Conservation (phyloP, 805 yeast species). For the Metschnikowia amazonensis region DNA sequence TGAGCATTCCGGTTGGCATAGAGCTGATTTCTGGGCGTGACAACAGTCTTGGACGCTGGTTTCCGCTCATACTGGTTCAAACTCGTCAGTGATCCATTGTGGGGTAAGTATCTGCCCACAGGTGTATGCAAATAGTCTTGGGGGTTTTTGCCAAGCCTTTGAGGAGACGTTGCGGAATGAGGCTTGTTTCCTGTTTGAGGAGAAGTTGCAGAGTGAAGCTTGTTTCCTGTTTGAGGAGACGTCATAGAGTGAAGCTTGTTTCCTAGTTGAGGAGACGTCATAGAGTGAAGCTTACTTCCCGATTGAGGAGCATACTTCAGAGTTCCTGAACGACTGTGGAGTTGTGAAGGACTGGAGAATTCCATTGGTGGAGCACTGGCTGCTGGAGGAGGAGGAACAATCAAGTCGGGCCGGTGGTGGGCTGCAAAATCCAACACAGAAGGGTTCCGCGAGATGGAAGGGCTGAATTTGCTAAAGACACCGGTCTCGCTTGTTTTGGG, state of each 20-base stretch:
- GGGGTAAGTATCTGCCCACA: conserved; percentile 7
- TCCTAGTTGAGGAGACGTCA: conserved; percentile 4
- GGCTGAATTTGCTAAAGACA: conserved; percentile 68
- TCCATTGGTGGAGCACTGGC: conserved; percentile 11
- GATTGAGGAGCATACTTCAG: conserved; percentile 11
- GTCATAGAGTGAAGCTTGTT: not conserved
- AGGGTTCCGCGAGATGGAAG: conserved; percentile 57
- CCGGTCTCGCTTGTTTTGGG: conserved; percentile 44
- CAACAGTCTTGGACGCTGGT: conserved; percentile 1
- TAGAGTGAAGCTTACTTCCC: not conserved
- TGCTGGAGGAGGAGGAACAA: conserved; percentile 6
- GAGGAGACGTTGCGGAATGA: conserved; percentile 2
- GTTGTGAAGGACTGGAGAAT: conserved; percentile 13
- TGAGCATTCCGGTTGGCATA: conserved; percentile 15
- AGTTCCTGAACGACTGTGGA: conserved; percentile 3
- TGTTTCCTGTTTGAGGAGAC: conserved; percentile 4
- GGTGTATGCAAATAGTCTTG: conserved; percentile 1
- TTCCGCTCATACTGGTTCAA: conserved; percentile 8
- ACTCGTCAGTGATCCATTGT: conserved; percentile 11
- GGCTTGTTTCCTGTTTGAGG: conserved; percentile 1
- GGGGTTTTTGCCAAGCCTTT: conserved; percentile 1
- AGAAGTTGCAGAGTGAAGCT: conserved; percentile 1
- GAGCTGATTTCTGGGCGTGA: conserved; percentile 6
- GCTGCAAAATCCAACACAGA: conserved; percentile 35
- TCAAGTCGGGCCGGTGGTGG: conserved; percentile 5